phyloP scores from a whole-genome alignment of 352 stramenopile species.

The Phytophthora capsici region DNA sequence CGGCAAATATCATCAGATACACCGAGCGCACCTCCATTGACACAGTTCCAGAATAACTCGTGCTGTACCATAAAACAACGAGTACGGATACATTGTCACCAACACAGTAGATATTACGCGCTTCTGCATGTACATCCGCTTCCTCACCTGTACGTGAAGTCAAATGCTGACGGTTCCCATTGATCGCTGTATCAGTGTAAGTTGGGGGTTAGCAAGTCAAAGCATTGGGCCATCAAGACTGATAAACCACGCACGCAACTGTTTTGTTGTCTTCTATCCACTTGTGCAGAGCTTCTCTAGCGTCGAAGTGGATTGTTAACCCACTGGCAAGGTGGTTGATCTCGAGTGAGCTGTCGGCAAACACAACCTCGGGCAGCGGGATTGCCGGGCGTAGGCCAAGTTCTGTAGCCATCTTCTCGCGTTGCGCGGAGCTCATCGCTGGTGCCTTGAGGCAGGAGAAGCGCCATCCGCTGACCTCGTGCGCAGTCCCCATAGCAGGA shows the following conservation, averaged over 20 bases:
- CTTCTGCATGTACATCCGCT: neutral
- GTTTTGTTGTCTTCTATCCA: constrained; percentile 43
- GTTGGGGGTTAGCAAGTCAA: neutral
- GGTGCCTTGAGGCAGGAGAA: constrained; percentile 43
- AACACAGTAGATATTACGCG: neutral
- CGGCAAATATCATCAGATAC: neutral
- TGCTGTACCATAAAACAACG: constrained; percentile 18
- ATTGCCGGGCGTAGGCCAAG: constrained; percentile 43
- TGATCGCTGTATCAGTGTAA: constrained; percentile 12
- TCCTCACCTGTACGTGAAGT: constrained; percentile 66
- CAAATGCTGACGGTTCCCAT: constrained; percentile 52
- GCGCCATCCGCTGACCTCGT: constrained; percentile 49
- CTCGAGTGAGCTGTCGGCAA: constrained; percentile 43
- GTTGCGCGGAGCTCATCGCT: constrained; percentile 53
- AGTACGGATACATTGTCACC: neutral
- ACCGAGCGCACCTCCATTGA: constrained; percentile 11
- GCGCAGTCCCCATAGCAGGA: constrained; percentile 13
- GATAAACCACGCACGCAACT: constrained; percentile 16
- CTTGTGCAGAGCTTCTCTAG: constrained; percentile 43
- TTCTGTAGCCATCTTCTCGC: constrained; percentile 31
- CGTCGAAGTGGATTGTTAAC: constrained; percentile 51
- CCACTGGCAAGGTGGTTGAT: constrained; percentile 36
- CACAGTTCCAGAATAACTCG: constrained; percentile 46
- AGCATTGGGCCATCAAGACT: neutral
- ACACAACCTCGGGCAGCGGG: constrained; percentile 67